A percentile compares a stretch with the other conserved stretches of the same genome.
These are phyloP conservation scores for Guillardia theta DNA, from an alignment of 78 protist species.

Conservation along the genomic window DNA sequence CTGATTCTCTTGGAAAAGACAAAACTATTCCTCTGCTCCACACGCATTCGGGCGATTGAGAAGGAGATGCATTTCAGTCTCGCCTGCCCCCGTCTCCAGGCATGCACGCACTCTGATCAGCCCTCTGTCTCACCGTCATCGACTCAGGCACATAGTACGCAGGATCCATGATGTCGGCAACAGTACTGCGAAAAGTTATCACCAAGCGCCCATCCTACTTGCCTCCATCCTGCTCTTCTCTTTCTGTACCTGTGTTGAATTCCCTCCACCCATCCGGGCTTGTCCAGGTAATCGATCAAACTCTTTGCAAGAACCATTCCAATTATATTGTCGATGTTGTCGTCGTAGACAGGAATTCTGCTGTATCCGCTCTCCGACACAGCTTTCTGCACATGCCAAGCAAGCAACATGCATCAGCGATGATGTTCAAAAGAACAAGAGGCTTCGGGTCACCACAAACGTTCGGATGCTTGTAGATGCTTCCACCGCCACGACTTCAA, in stretches of 20 bases:
- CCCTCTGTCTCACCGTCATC: too few relatives aligned
- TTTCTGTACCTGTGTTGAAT: too few relatives aligned
- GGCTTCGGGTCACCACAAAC: neutral
- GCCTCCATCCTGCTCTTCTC: too few relatives aligned
- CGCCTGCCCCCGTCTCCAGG: too few relatives aligned
- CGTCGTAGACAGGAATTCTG: neutral
- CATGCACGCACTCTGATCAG: too few relatives aligned
- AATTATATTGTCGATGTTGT: conserved; percentile 36
- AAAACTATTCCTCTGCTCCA: too few relatives aligned
- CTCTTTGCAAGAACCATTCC: conserved; percentile 28
- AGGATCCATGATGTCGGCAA: conserved; percentile 32
- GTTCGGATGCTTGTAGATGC: conserved; percentile 1
- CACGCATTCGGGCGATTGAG: too few relatives aligned
- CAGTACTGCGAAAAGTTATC: too few relatives aligned
- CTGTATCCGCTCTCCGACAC: neutral
- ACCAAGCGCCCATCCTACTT: too few relatives aligned
- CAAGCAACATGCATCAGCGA: neutral
- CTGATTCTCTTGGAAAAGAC: too few relatives aligned
- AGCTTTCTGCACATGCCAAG: neutral
- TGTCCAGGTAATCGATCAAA: conserved; percentile 10
- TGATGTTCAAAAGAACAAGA: neutral
- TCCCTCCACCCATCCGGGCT: conserved; percentile 11
- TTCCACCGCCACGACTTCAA: neutral
- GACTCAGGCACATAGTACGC: conserved; percentile 24
- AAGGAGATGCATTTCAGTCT: too few relatives aligned